Base-by-base conservation (phyloP, 1,139 yeast species). In the Ogataea hybrid region DNA sequence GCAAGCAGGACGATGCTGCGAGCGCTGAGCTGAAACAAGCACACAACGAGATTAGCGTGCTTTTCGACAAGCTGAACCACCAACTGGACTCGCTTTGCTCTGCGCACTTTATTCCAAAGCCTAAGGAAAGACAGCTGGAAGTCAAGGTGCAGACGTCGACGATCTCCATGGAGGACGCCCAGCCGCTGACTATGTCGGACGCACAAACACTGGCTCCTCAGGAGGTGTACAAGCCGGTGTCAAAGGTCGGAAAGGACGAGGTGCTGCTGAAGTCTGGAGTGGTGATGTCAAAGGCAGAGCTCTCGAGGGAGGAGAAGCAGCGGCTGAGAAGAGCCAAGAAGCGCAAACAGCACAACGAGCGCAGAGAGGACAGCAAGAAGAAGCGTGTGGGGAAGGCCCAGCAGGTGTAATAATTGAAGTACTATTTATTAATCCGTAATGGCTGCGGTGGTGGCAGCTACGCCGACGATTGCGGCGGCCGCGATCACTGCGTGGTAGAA, bases 131-230 rank as follows among this genome's bases (percentile, higher is more conserved):
- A 54, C 67, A 82, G 20, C 69, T 90, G 50, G 90, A 86, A 46
- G 81, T 92, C 57, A 88, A 58, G 59, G 88, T 90, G 30, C 80
- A 83, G 49, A 75, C 86, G 0, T 82, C 96, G 2, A 77, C 96
- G 2, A 83, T 92, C 41, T 62, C 83, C 6, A 87, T 90, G 96
- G 98, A 92, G 66, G 98, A 92, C 59, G 94, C 97, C 1, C 97
- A 90, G 65, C 98, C 98, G 35, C 71, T 87, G 43, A 82, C 90
- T 33, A 74, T 86, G 67, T 77, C 94, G 2, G 68, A 77, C 25
- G 87, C 82, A 21, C 70, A 83, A n/a, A 77, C 85, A 39, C 72
- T 92, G 56, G 98, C 98, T 2, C 98, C 98, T 31, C 98, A 92
- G 66, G 98, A 92, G 67, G 73, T 92, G n/a, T 92, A 84, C 65